Conservation (phyloP, 768 basidiomycete genomes). For the Russula vinacea region DNA sequence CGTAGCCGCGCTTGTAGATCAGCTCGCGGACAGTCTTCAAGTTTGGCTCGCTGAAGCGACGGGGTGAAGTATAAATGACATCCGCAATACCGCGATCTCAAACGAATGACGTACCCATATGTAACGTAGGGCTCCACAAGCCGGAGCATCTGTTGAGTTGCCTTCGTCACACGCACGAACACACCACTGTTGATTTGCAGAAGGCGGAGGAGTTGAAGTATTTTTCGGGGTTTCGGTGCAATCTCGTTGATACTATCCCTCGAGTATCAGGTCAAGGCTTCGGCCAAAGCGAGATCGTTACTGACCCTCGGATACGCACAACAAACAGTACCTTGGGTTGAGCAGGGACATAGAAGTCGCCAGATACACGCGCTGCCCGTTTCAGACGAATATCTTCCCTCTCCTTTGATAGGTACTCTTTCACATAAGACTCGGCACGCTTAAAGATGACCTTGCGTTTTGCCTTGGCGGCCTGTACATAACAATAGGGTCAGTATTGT, state of each 20-base stretch:
- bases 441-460: conserved; percentile 99
- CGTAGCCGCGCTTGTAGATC: conserved; percentile 99
- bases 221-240: conserved; percentile 99
- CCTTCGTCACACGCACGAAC: conserved; percentile 94
- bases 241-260: conserved; percentile 93
- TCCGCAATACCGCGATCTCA: background rate
- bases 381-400: conserved; percentile 95
- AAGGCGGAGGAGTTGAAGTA: conserved; percentile 95
- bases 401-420: conserved; percentile 92
- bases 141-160: conserved; percentile 97
- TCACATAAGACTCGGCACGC: conserved; percentile 96
- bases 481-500: conserved; percentile 24
- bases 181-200: conserved; percentile 99
- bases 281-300: conserved; percentile 30
- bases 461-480: conserved; percentile 71
- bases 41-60: conserved; percentile 75
- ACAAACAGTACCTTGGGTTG: conserved; percentile 98
- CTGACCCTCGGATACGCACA: conserved; percentile 92
- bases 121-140: conserved; percentile 96
- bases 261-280: conserved; percentile 18
- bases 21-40: conserved; percentile 94
- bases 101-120: conserved; percentile 67
- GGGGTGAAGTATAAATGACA: background rate
- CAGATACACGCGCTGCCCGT: conserved; percentile 84
- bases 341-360: conserved; percentile 97